phyloP scores from a whole-genome alignment of 345 rosid genomes.

The Citrus maxima region DNA sequence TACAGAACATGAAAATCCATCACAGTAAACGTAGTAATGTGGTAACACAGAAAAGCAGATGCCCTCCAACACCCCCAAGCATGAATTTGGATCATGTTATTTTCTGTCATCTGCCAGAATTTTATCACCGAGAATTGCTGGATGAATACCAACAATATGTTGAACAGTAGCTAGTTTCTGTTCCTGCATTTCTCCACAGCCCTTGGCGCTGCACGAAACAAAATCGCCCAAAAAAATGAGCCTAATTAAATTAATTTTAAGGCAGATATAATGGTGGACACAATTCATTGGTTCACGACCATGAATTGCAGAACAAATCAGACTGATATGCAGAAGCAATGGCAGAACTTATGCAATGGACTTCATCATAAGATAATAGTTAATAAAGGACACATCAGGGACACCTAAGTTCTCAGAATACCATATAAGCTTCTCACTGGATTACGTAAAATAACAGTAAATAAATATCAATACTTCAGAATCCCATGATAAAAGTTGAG shows the following conservation, averaged over 20 bases:
- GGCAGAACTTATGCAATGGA: not conserved
- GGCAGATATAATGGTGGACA: not conserved
- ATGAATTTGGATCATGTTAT: conserved; percentile 3
- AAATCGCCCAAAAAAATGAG: not conserved
- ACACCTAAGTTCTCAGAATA: not conserved
- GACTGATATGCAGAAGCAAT: not conserved
- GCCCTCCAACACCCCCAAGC: not conserved
- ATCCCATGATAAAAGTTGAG: not conserved
- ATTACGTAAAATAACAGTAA: not conserved
- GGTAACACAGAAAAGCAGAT: conserved; percentile 19
- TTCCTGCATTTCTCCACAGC: conserved; percentile 56
- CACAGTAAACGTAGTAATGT: not conserved
- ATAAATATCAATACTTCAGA: not conserved
- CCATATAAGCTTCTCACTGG: not conserved
- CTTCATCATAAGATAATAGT: not conserved
- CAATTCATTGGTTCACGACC: not conserved
- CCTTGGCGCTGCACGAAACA: conserved; percentile 53
- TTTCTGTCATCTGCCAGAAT: conserved; percentile 5
- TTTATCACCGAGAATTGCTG: conserved; percentile 15
- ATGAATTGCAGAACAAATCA: not conserved
- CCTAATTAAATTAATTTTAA: not conserved
- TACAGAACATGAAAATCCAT: conserved; percentile 17
- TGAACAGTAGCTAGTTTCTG: conserved; percentile 31
- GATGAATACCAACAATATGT: conserved; percentile 22
- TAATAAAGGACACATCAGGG: not conserved